phyloP scores from a whole-genome alignment of 2,329 filamentous ascomycete genomes.

The Sarocladium brachiariae region DNA sequence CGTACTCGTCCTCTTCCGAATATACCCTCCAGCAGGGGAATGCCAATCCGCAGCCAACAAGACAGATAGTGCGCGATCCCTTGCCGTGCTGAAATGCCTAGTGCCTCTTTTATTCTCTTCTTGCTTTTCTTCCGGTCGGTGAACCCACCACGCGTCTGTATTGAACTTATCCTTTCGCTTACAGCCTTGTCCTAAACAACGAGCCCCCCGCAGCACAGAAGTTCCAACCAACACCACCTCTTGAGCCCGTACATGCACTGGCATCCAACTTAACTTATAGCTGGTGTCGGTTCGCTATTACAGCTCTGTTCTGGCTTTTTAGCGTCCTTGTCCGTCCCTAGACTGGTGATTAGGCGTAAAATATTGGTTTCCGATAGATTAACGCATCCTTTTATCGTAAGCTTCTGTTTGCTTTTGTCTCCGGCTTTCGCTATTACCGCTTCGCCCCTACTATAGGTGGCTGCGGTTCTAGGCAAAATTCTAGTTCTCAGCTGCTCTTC shows the following conservation, averaged over 20 bases:
- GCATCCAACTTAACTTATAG: background rate
- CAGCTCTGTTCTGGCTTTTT: background rate
- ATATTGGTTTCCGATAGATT: slow-evolving; percentile 6
- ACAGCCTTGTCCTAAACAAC: background rate
- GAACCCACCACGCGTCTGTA: background rate
- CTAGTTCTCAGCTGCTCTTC: no score
- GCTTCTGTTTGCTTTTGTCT: background rate
- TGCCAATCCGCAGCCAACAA: background rate
- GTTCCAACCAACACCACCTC: background rate
- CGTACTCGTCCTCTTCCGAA: background rate
- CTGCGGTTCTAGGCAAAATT: no score
- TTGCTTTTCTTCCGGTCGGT: background rate
- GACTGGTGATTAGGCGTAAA: background rate
- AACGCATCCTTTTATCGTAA: background rate
- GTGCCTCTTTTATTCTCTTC: background rate
- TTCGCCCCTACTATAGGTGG: no score
- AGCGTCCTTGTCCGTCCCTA: background rate
- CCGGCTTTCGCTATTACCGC: background rate
- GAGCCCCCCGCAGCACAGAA: slow-evolving; percentile 3
- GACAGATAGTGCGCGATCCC: background rate
- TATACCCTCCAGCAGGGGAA: slow-evolving; percentile 8
- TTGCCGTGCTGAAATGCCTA: background rate
- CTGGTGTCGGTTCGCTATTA: background rate
- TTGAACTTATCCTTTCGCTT: background rate
- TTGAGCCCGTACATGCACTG: no score